A percentile compares a stretch with the other conserved stretches of the same genome.
phyloP scores from a whole-genome alignment of 805 yeast genomes.

The Candida maris region DNA sequence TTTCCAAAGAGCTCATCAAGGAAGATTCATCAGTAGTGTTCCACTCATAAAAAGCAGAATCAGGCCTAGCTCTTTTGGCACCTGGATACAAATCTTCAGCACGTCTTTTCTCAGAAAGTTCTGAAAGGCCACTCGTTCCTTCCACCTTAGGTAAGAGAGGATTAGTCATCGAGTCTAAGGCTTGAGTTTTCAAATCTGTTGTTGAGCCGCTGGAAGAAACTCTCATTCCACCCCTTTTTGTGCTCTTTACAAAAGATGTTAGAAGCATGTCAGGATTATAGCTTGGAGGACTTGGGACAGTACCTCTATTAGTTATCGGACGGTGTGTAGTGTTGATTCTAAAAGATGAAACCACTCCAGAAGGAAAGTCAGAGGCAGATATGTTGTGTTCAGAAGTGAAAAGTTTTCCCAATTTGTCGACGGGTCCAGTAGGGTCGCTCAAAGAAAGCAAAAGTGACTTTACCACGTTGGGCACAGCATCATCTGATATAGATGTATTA shows the following conservation, averaged over 20 bases:
- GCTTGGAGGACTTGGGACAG: conserved; percentile 16
- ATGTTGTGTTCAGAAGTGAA: conserved; percentile 23
- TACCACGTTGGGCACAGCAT: conserved; percentile 17
- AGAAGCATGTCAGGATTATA: conserved; percentile 19
- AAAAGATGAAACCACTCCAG: conserved; percentile 31
- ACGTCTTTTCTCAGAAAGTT: conserved; percentile 20
- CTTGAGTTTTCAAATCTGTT: conserved; percentile 5
- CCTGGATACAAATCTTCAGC: conserved; percentile 1
- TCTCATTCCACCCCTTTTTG: conserved; percentile 4
- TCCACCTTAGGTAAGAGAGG: not conserved
- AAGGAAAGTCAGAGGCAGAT: conserved; percentile 26
- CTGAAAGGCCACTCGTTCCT: conserved; percentile 3
- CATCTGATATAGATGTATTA: conserved; percentile 17
- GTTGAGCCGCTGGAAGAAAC: conserved; percentile 6
- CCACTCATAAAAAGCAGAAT: conserved; percentile 1
- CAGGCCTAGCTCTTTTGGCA: conserved; percentile 7
- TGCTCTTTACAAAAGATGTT: conserved; percentile 16
- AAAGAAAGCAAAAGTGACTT: conserved; percentile 18
- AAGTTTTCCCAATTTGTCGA: not conserved
- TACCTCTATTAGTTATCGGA: conserved; percentile 1
- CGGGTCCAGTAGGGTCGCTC: conserved; percentile 4
- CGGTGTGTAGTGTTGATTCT: conserved; percentile 14
- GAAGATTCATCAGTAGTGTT: not conserved
- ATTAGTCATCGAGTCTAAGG: conserved; percentile 5
- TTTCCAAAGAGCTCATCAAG: not conserved